phyloP scores from a whole-genome alignment of 345 rosid species.

The Salix brachista region DNA sequence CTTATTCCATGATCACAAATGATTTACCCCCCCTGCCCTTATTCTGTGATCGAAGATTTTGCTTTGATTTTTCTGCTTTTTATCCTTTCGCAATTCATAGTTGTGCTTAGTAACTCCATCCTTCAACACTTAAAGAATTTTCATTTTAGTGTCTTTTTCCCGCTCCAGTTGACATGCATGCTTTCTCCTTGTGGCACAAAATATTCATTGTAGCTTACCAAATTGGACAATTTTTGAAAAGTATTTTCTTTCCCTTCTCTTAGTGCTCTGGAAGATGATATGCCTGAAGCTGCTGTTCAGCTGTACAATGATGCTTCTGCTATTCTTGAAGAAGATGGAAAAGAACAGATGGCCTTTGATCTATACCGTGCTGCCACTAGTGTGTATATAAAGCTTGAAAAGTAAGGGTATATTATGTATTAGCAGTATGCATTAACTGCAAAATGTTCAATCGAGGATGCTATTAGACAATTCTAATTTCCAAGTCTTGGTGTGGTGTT shows the following conservation, averaged over 20 bases:
- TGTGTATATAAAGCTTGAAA: conserved; percentile 77
- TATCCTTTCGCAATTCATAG: background rate
- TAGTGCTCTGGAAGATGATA: conserved; percentile 77
- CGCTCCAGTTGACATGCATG: background rate
- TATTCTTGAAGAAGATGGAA: conserved; percentile 95
- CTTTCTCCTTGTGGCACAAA: background rate
- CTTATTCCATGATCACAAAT: background rate
- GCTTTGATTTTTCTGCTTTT: background rate
- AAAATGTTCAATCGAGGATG: background rate
- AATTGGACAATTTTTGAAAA: background rate
- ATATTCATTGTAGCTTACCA: background rate
- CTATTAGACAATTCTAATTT: background rate
- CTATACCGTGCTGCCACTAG: conserved; percentile 70
- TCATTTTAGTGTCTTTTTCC: background rate
- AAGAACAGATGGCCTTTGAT: conserved; percentile 96
- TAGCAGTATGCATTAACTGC: background rate
- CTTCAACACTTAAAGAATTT: background rate
- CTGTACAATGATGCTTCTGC: conserved; percentile 77
- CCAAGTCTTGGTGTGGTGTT: background rate
- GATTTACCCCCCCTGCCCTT: background rate
- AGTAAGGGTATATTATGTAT: conserved; percentile 43
- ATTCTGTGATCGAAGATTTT: background rate
- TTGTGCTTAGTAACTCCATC: background rate
- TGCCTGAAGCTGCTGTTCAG: conserved; percentile 73
- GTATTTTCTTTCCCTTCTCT: conserved; percentile 3